Conservation (phyloP, 305 asterid genomes). For the Fraxinus dipetala region DNA sequence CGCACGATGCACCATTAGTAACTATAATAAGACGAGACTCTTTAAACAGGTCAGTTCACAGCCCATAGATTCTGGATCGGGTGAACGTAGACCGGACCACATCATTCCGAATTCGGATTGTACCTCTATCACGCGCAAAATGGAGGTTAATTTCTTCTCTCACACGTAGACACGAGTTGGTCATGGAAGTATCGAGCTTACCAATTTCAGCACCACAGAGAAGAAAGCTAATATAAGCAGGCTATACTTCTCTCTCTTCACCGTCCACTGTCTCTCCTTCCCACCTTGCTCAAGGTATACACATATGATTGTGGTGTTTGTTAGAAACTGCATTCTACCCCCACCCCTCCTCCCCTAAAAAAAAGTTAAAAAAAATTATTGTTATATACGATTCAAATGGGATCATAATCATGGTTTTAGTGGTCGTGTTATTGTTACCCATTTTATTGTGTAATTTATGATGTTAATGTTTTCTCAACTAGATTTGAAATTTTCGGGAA, state of each 20-base stretch:
- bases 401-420: not conserved
- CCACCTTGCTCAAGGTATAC: conserved; percentile 58
- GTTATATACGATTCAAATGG: not conserved
- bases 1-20: no score
- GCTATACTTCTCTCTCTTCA: conserved; percentile 63
- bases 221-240: conserved; percentile 67
- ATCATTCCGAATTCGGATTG: not conserved
- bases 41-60: not conserved
- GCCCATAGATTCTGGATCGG: not conserved
- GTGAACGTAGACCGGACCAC: no score
- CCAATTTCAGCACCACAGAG: conserved; percentile 78
- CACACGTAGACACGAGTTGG: conserved; percentile 8
- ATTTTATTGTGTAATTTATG: not conserved
- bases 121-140: not conserved
- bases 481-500: conserved; percentile 73
- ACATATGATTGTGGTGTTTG: not conserved
- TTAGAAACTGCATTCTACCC: not conserved
- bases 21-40: not conserved
- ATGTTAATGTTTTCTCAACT: conserved; percentile 3
- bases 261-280: conserved; percentile 52
- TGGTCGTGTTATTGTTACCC: not conserved
- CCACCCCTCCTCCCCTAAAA: not conserved
- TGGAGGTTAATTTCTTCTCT: not conserved
- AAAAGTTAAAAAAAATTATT: not conserved
- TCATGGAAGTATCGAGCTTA: conserved; percentile 64